Base-by-base conservation (phyloP, 345 rosid species). In the Noccaea bulbosa region DNA sequence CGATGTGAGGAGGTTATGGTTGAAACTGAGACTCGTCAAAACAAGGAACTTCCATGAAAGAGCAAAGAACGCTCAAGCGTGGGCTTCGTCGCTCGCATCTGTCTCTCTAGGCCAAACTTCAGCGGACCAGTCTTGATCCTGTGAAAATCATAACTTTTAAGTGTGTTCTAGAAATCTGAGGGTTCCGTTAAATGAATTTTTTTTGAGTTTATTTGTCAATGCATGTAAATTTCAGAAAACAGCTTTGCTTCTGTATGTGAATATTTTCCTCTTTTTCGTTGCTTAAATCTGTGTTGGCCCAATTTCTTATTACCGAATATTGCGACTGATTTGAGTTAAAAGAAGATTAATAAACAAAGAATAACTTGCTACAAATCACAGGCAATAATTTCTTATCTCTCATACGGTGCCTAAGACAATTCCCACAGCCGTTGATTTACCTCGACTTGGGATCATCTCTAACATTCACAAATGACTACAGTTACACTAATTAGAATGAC, bases 61-160 rank as follows among this genome's bases (percentile, higher is more conserved):
- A 22, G 96, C 97, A 8, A 91, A 73, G 78, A 93, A 78, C 45
- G 94, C 88, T 16, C 83, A 80, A 54, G 97, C 86, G n/a, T 91
- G 95, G 97, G 96, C 96, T 48, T 88, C 96, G 16, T 91, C 97
- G 4, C 79, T 91, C 17, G 96, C 99, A 8, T 93, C 97, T 5
- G 95, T 93, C 64, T 84, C 96, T 5, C 70, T 91, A 75, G 96
- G 96, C 5, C 81, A 86, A 81, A 80, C 93, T 62, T 87, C 92
- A 11, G 81, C 96, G 4, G 83, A 84, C 54, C 81, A 88, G 52
- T 81, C 82, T 54, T 82, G 77, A 53, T 67, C 78, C 14, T 74
- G 11, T 45, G 56, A 32, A 43, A 67, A 49, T 45, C 15, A 33
- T 38, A 55, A 45, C 46, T 37, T 59, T 56, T 38, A 63, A 73